Percentiles rank a stretch among this genome's conserved stretches.
These are phyloP conservation scores for Curvularia lunata DNA, from an alignment of 2,329 filamentous ascomycete species.

Conservation along the genomic window DNA sequence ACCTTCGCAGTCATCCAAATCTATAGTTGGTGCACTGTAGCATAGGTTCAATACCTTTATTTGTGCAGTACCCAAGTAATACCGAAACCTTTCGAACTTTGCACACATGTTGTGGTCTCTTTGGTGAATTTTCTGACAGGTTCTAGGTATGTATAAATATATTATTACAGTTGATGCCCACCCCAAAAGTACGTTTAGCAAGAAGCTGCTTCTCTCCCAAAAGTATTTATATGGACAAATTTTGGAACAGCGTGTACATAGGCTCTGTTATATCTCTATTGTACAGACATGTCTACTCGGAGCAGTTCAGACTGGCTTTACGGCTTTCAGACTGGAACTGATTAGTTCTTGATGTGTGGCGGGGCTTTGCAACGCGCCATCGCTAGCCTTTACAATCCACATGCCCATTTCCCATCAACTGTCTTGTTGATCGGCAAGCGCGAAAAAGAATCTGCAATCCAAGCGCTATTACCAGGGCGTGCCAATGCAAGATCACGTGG, in stretches of 20 bases:
- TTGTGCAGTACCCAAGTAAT: constrained; percentile 16
- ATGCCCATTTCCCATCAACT: constrained; percentile 15
- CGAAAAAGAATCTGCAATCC: constrained; percentile 1
- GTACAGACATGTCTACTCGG: constrained; percentile 6
- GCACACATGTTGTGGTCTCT: neutral
- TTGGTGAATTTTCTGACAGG: neutral
- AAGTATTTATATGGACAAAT: constrained; percentile 12
- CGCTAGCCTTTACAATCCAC: constrained; percentile 6
- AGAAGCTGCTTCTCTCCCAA: constrained; percentile 2
- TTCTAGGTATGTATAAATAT: constrained; percentile 8
- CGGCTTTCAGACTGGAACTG: constrained; percentile 8
- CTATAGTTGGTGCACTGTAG: constrained; percentile 9
- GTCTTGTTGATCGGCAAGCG: constrained; percentile 15
- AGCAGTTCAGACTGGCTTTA: constrained; percentile 17
- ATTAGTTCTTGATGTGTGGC: constrained; percentile 18
- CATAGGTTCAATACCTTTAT: constrained; percentile 13
- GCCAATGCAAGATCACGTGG: constrained; percentile 2
- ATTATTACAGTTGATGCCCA: neutral
- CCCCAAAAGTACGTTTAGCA: constrained; percentile 4
- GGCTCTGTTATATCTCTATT: neutral
- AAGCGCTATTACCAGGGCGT: constrained; percentile 8
- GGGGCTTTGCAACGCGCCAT: constrained; percentile 1
- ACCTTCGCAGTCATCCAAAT: constrained; percentile 10
- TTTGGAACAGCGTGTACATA: neutral
- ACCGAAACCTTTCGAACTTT: constrained; percentile 9